phyloP scores from a whole-genome alignment of 495 filamentous ascomycete species.

The Symbiotaphrina buchneri region DNA sequence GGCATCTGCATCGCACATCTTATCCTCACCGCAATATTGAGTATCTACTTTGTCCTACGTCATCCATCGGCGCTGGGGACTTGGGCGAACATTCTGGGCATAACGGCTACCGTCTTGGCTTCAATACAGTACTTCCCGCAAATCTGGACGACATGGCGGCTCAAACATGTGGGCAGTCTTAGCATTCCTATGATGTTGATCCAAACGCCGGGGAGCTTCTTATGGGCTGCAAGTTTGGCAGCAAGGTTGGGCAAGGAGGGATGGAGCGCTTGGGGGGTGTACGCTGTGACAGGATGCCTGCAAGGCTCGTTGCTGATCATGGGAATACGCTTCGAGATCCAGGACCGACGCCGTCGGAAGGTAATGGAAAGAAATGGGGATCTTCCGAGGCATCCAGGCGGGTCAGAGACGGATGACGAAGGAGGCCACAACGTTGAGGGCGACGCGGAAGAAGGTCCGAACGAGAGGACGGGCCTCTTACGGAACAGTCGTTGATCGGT shows the following conservation, averaged over 20 bases:
- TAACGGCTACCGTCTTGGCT: constrained; percentile 56
- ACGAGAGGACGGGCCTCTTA: constrained; percentile 8
- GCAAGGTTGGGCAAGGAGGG: constrained; percentile 56
- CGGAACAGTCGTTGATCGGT: neutral
- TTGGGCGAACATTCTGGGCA: constrained; percentile 71
- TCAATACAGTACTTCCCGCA: constrained; percentile 86
- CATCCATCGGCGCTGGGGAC: constrained; percentile 31
- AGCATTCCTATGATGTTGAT: constrained; percentile 98
- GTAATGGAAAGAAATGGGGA: constrained; percentile 2
- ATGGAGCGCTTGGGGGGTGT: constrained; percentile 91
- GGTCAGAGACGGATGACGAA: constrained; percentile 1
- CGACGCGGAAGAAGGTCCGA: constrained; percentile 3
- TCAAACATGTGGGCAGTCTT: constrained; percentile 68
- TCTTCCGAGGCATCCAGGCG: constrained; percentile 1
- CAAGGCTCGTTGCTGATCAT: constrained; percentile 67
- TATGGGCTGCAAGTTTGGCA: constrained; percentile 73
- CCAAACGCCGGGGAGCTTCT: constrained; percentile 75
- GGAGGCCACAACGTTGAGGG: constrained; percentile 2
- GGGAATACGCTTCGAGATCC: constrained; percentile 55
- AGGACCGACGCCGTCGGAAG: constrained; percentile 9
- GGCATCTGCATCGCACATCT: constrained; percentile 48
- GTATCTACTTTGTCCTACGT: constrained; percentile 32
- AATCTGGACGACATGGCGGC: constrained; percentile 68
- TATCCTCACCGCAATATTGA: constrained; percentile 39
- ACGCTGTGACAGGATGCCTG: constrained; percentile 61